A percentile compares a stretch with the other conserved stretches of the same genome.
Evolutionary conservation across 192 early-diverging fungal genomes (phyloP).

Genomic region (Rhizophagus clarus): DNA sequence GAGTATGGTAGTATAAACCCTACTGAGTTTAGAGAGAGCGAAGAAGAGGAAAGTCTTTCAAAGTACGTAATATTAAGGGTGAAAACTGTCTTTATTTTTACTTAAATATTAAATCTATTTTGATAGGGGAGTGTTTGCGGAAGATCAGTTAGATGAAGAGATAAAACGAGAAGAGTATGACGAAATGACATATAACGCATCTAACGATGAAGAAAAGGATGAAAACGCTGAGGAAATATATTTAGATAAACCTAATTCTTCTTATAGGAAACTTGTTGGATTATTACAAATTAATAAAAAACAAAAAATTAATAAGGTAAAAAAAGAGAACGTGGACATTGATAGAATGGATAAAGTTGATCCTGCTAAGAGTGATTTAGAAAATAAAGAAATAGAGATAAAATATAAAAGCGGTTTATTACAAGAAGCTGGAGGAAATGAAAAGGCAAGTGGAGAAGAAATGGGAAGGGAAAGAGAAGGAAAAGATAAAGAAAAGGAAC

Average conservation of each 20-base stretch:
- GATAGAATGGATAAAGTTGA: neutral
- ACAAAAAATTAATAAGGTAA: neutral
- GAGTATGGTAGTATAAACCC: neutral
- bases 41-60: neutral
- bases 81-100: neutral
- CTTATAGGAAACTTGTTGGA: conserved; percentile 6
- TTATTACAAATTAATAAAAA: conserved; percentile 3
- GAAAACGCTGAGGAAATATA: neutral
- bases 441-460: neutral
- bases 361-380: neutral
- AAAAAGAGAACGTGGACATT: neutral
- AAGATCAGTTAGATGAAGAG: neutral
- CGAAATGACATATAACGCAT: neutral
- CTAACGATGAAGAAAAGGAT: neutral
- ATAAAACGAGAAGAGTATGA: neutral
- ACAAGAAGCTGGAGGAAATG: neutral
- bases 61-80: neutral
- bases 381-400: neutral
- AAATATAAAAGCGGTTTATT: neutral
- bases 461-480: neutral
- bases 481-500: neutral
- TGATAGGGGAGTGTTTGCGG: neutral
- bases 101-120: too few relatives aligned
- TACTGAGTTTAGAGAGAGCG: neutral
- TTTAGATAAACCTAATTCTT: neutral